phyloP scores from a whole-genome alignment of 257 asterid genomes.

The Ocimum tenuiflorum region DNA sequence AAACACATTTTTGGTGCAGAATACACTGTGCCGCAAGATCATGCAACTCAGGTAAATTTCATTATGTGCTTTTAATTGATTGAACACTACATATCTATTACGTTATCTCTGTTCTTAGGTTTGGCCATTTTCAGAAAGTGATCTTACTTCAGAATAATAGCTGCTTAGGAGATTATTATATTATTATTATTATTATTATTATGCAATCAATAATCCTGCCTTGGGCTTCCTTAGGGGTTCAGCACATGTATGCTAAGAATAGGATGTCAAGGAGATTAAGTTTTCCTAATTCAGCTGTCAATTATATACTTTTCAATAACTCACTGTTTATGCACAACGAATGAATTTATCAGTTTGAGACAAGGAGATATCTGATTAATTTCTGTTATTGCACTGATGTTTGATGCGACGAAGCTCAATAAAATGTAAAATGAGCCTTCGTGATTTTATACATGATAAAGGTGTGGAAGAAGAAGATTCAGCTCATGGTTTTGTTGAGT shows the following conservation, averaged over 20 bases:
- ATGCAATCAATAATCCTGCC: neutral
- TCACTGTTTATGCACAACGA: neutral
- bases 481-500: neutral
- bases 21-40: conserved; percentile 33
- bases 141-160: neutral
- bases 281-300: neutral
- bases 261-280: neutral
- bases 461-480: neutral
- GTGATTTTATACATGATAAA: neutral
- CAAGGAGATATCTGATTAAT: neutral
- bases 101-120: conserved; percentile 4
- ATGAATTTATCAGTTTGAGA: neutral
- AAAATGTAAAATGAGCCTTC: neutral
- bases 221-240: neutral
- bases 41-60: conserved; percentile 39
- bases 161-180: neutral
- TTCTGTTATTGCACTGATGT: neutral
- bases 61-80: conserved; percentile 15
- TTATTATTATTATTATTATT: no score
- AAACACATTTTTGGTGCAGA: conserved; percentile 39
- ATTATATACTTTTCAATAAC: neutral
- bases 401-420: neutral
- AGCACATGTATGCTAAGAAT: neutral
- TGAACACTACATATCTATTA: neutral
- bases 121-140: conserved; percentile 3